Evolutionary conservation across 768 basidiomycete species (phyloP), one percentile per base, ranked within the genome.

Genomic region (Trametes cinnabarina): DNA sequence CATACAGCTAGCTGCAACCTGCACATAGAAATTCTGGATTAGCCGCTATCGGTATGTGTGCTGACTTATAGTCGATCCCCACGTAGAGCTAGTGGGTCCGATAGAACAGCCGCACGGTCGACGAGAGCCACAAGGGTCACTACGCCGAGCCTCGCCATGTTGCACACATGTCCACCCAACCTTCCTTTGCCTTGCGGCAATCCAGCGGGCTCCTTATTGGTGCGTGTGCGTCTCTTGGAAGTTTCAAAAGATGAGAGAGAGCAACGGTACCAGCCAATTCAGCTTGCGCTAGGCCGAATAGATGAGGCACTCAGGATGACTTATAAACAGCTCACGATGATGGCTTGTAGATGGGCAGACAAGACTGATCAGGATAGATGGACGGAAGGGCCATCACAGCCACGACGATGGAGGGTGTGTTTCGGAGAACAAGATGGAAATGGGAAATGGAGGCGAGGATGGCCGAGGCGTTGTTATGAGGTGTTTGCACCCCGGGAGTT

Each of bases 151-250:
- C 54, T 55, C 19, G 26, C 26, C 5, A 58, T 58, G 23, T 58
- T 47, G 57, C 57, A 58, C 57, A 48, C 57, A 58, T 46, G 57
- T 58, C 57, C 57, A 58, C 57, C 57, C 57, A 53, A 57, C 43
- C 57, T 51, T 53, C 51, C 51, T 51, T 14, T 34, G 49, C 50
- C 57, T 53, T 58, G 57, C 46, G 57, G 57, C 57, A n/a, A 17
- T 58, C 57, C 57, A 53, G 57, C 57, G 57, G 50, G 57, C 57
- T 58, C 57, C 53, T 58, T 58, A 51, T 43, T 58, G 57, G 54
- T 51, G 56, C 56, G 41, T 49, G n/a, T 17, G 3, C n/a, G n/a
- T n/a, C n/a, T n/a, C n/a, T n/a, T n/a, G n/a, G n/a, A n/a, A n/a
- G n/a, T n/a, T n/a, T n/a, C n/a, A n/a, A n/a, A n/a, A n/a, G n/a